Base-by-base conservation (phyloP, 768 basidiomycete species). In the Amyloporia xantha region DNA sequence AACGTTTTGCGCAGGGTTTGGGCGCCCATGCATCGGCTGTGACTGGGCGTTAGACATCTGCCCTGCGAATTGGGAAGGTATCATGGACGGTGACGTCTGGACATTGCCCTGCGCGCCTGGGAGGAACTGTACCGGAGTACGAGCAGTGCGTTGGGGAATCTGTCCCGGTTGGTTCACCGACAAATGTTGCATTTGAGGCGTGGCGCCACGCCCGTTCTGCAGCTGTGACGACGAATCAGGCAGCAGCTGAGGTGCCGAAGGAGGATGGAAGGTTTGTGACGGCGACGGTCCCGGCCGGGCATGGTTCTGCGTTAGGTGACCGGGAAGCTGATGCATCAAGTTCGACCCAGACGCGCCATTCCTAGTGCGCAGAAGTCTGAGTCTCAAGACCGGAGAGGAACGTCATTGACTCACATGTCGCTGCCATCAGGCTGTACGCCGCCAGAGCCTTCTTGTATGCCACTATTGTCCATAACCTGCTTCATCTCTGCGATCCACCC, bases 1-100 rank as follows among this genome's bases (percentile, higher is more conserved):
- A n/a, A n/a, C n/a, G n/a, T n/a, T n/a, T n/a, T n/a, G n/a, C n/a
- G n/a, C n/a, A n/a, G n/a, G n/a, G n/a, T n/a, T n/a, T 36, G 65
- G 67, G 45, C 69, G 53, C 41, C 37, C 46, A 25, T 13, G 24
- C 50, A 46, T 33, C 42, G 30, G 36, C 42, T 43, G 48, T 26
- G 23, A n/a, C 2, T 28, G 7, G 17, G 45, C 20, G 41, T 9
- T 24, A 19, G 26, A 37, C 17, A 25, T 17, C 20, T 51, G 49
- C 2, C 30, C 37, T 2, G 51, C 24, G 26, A 54, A 44, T 26
- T 26, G 39, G n/a, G 30, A 39, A 28, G 25, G 40, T 50, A 47
- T 33, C 30, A 36, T 45, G 33, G 33, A 38, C 24, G 51, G 53
- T 3, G 50, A 20, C 28, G 40, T 44, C 27, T 57, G 56, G 1